Evolutionary conservation across 1,284 basidiomycete genomes (phyloP).

Genomic region (Ustilago lituana): DNA sequence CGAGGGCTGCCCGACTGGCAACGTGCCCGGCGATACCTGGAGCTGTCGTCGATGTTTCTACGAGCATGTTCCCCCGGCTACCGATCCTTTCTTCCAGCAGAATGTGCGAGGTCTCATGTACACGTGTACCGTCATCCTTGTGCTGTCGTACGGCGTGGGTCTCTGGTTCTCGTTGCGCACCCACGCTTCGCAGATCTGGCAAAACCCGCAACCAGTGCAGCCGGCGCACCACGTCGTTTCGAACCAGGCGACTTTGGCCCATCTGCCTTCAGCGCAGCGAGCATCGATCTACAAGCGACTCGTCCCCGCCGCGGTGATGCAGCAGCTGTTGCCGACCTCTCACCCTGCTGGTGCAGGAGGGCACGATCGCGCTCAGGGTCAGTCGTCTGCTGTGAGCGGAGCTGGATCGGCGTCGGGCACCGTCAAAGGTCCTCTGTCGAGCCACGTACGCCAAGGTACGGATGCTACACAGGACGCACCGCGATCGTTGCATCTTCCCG

Average conservation of each 20-base stretch:
- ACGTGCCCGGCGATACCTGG: constrained; percentile 71
- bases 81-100: constrained; percentile 95
- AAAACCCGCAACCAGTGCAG: constrained; percentile 73
- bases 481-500: constrained; percentile 49
- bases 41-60: constrained; percentile 92
- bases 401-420: constrained; percentile 23
- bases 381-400: constrained; percentile 23
- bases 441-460: constrained; percentile 21
- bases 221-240: constrained; percentile 47
- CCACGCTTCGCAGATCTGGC: constrained; percentile 99
- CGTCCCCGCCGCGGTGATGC: constrained; percentile 61
- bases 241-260: constrained; percentile 43
- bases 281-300: constrained; percentile 79
- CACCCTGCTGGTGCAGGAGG: constrained; percentile 11
- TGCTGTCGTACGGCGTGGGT: constrained; percentile 94
- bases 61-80: constrained; percentile 88
- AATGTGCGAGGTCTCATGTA: constrained; percentile 94
- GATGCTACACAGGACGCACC: constrained; percentile 31
- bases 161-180: constrained; percentile 99
- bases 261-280: constrained; percentile 70
- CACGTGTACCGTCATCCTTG: constrained; percentile 85
- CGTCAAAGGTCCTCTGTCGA: constrained; percentile 13
- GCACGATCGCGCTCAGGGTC: constrained; percentile 17
- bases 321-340: constrained; percentile 57
- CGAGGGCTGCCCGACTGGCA: constrained; percentile 78